A percentile compares a stretch with the other conserved stretches of the same genome.
These are phyloP conservation scores for Blastobotrys americana DNA, from an alignment of 805 yeast species.

Conservation along the genomic window DNA sequence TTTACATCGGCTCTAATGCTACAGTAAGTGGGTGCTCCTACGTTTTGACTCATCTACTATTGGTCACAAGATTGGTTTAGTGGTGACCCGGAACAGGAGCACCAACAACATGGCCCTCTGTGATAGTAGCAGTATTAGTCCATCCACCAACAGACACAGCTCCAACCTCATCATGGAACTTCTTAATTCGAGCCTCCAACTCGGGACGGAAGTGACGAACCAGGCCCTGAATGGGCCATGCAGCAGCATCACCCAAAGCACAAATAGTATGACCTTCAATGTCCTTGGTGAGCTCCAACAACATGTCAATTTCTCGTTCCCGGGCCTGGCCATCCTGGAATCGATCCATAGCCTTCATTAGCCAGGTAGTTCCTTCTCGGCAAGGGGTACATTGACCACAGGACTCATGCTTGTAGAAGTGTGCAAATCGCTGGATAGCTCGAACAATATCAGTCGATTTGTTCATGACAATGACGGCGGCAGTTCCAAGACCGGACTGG, in stretches of 20 bases:
- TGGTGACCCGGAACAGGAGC: slow-evolving; percentile 25
- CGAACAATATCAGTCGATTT: slow-evolving; percentile 77
- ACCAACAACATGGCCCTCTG: slow-evolving; percentile 58
- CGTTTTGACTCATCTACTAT: neutral
- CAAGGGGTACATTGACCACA: slow-evolving; percentile 96
- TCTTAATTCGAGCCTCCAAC: slow-evolving; percentile 65
- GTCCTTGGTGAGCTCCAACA: slow-evolving; percentile 75
- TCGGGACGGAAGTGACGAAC: slow-evolving; percentile 79
- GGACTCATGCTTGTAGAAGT: slow-evolving; percentile 85
- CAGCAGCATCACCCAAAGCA: slow-evolving; percentile 89
- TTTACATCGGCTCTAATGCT: neutral
- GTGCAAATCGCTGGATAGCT: slow-evolving; percentile 77
- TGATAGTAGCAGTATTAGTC: slow-evolving; percentile 52
- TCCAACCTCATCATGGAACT: slow-evolving; percentile 46
- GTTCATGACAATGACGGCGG: slow-evolving; percentile 88
- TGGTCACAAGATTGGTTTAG: slow-evolving; percentile 1
- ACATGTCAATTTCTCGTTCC: slow-evolving; percentile 75
- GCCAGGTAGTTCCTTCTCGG: slow-evolving; percentile 89
- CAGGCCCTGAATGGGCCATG: slow-evolving; percentile 90
- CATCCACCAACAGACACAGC: slow-evolving; percentile 69
- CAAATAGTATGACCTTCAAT: slow-evolving; percentile 89
- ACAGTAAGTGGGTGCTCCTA: neutral
- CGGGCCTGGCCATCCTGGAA: slow-evolving; percentile 72
- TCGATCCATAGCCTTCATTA: slow-evolving; percentile 77
- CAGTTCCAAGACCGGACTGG: slow-evolving; percentile 86